Evolutionary conservation across 2,329 filamentous ascomycete genomes (phyloP).

Genomic region (Ascochyta clinopodiicola): DNA sequence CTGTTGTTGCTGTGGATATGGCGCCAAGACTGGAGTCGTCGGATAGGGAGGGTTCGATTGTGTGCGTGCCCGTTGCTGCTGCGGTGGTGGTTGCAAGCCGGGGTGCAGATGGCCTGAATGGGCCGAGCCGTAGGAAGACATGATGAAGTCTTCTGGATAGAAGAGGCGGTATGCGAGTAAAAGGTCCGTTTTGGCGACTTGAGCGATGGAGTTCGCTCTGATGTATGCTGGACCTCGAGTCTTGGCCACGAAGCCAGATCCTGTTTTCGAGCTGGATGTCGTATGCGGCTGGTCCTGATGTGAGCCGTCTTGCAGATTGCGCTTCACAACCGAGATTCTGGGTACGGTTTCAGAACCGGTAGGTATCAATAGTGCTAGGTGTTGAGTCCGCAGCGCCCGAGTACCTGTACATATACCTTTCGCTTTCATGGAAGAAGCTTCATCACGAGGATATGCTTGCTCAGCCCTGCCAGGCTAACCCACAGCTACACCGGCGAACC

Average conservation of each 20-base stretch:
- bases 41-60: conserved; percentile 25
- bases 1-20: conserved; percentile 13
- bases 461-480: conserved; percentile 15
- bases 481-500: conserved; percentile 8
- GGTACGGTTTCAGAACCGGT: not conserved
- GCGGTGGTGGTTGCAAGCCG: conserved; percentile 18
- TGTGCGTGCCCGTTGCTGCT: conserved; percentile 13
- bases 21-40: conserved; percentile 12
- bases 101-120: conserved; percentile 22
- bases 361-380: not conserved
- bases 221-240: conserved; percentile 3
- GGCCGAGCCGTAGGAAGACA: conserved; percentile 34
- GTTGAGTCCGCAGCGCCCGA: not conserved
- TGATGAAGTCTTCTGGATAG: conserved; percentile 16
- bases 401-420: not conserved
- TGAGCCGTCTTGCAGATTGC: conserved; percentile 9
- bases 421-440: not conserved
- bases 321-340: not conserved
- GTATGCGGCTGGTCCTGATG: conserved; percentile 16
- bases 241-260: conserved; percentile 11
- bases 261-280: conserved; percentile 15
- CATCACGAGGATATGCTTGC: conserved; percentile 11
- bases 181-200: conserved; percentile 8
- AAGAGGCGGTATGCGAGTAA: conserved; percentile 13
- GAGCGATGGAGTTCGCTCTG: not conserved